Evolutionary conservation across 2,329 filamentous ascomycete genomes (phyloP).

Genomic region (Blastomyces parvus): DNA sequence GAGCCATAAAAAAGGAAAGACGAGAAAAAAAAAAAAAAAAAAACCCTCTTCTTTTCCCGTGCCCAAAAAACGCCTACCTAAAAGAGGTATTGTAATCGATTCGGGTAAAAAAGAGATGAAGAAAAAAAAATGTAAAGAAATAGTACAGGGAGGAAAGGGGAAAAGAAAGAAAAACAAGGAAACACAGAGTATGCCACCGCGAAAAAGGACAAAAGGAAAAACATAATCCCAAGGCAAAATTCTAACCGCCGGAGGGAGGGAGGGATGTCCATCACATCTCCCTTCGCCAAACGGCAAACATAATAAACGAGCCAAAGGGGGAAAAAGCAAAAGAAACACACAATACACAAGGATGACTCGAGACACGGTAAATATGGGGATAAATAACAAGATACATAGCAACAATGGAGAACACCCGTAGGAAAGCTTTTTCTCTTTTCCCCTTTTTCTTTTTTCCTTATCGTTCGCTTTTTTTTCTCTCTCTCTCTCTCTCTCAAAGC

Average conservation of each 20-base stretch:
- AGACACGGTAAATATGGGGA: too few species aligned
- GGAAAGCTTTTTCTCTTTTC: neutral
- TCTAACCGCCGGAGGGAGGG: neutral
- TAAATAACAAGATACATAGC: neutral
- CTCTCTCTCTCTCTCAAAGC: neutral
- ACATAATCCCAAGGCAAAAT: neutral
- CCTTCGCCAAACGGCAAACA: neutral
- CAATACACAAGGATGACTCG: neutral
- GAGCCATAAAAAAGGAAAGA: neutral
- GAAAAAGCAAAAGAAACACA: neutral
- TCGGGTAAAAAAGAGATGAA: neutral
- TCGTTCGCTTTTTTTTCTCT: too few species aligned
- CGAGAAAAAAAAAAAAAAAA: neutral
- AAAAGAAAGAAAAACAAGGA: neutral
- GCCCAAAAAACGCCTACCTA: slow-evolving; percentile 1
- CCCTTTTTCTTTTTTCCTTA: neutral
- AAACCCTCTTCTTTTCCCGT: neutral
- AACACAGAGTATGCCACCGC: neutral
- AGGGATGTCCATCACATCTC: neutral
- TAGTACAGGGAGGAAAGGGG: neutral
- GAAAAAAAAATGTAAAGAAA: neutral
- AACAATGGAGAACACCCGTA: neutral
- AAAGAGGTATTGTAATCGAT: neutral
- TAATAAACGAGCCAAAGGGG: neutral
- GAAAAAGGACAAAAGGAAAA: neutral